Base-by-base conservation (phyloP, 2,329 filamentous ascomycete genomes). In the Dothistroma septosporum region DNA sequence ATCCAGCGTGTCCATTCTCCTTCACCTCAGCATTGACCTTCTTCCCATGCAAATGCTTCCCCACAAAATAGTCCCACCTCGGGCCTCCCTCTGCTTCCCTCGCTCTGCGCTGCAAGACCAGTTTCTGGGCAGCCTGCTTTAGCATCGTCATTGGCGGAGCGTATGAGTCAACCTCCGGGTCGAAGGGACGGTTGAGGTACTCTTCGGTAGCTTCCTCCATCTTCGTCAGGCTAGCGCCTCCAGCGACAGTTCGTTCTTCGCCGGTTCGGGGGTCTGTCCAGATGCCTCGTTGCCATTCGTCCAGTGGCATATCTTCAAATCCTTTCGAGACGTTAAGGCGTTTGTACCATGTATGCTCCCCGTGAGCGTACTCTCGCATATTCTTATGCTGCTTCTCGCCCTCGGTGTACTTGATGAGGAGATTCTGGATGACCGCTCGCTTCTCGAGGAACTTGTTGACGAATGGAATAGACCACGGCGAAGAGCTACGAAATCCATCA, bases 371-470 rank as follows among this genome's bases (percentile, higher is more conserved):
- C 24, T 75, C 73, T 10, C 77, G 72, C 78, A 80, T 80, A 57
- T 75, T 75, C 44, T 78, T 73, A 63, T 82, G 79, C 58, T 77
- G 73, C 48, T 77, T 74, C 63, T 82, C 79, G 37, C 79, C 79
- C 65, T 81, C 79, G 5, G 79, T 82, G 68, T 81, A 82, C 61
- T 81, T 81, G 72, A 82, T 79, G 55, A 82, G 67, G 22, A 82
- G 67, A 54, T 81, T 80, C 50, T 78, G 79, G 63, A 81, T 75
- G 1, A 82, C 78, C 5, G 79, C 78, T 33, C 78, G 74, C 67
- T 80, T 81, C 59, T 82, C 79, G 10, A 78, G 74, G 68, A 76
- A 75, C 56, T 79, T 78, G 62, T 75, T 75, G 55, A 80, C 70
- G 12, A 78, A 60, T 0, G 70, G 69, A 1, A 77, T 64, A 33